Conservation (phyloP, 257 asterid species). For the Solanum piurae region DNA sequence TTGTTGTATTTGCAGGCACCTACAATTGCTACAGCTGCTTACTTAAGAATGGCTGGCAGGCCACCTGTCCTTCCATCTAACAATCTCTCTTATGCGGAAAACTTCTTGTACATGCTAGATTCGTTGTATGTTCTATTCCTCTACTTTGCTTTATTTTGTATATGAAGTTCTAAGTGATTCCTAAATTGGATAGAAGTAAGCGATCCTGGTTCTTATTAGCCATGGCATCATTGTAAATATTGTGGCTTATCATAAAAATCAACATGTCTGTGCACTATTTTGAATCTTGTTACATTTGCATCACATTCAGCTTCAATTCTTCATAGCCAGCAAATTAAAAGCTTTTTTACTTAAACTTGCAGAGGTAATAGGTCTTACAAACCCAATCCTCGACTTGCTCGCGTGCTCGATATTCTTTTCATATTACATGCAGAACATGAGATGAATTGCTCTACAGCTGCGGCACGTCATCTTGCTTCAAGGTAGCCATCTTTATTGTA, state of each 20-base stretch:
- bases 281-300: not conserved
- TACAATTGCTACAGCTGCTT: conserved; percentile 98
- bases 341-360: conserved; percentile 21
- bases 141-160: not conserved
- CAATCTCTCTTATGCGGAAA: conserved; percentile 89
- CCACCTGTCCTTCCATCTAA: conserved; percentile 97
- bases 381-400: conserved; percentile 97
- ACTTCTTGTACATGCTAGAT: conserved; percentile 98
- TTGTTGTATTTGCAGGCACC: conserved; percentile 61
- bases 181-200: not conserved
- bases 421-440: conserved; percentile 97
- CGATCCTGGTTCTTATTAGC: not conserved
- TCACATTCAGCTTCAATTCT: not conserved
- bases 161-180: not conserved
- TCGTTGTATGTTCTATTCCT: conserved; percentile 60
- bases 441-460: conserved; percentile 99
- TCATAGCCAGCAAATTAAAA: not conserved
- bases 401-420: conserved; percentile 89
- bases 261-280: not conserved
- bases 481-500: conserved; percentile 35
- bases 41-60: conserved; percentile 97
- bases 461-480: conserved; percentile 97
- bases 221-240: not conserved
- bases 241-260: not conserved
- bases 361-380: conserved; percentile 88